These are phyloP conservation scores for Vigna angularis DNA, from an alignment of 306 rosid species.

Conservation along the genomic window DNA sequence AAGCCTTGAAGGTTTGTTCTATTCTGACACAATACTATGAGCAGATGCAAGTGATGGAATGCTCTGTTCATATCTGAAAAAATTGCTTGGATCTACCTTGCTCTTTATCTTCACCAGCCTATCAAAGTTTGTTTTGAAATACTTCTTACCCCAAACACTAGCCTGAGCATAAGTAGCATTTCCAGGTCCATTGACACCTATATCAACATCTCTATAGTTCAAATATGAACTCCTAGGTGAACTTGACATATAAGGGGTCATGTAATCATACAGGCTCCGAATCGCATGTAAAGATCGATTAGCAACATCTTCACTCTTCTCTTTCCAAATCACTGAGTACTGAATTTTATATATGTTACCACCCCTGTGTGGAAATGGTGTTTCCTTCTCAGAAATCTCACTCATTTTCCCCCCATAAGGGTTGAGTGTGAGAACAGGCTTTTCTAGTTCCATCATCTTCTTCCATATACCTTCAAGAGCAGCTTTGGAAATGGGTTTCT, in stretches of 20 bases:
- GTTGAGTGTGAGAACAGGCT: slow-evolving; percentile 57
- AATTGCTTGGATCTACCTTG: slow-evolving; percentile 66
- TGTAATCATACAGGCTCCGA: slow-evolving; percentile 60
- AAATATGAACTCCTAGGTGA: slow-evolving; percentile 76
- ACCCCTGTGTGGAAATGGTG: slow-evolving; percentile 78
- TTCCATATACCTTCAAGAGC: slow-evolving; percentile 68
- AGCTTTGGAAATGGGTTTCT: slow-evolving; percentile 53
- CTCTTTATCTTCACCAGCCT: slow-evolving; percentile 67
- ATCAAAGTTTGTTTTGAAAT: slow-evolving; percentile 70
- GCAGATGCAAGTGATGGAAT: slow-evolving; percentile 59
- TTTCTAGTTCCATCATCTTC: slow-evolving; percentile 67
- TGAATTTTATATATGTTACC: slow-evolving; percentile 74
- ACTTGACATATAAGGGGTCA: slow-evolving; percentile 68
- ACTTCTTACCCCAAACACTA: slow-evolving; percentile 72
- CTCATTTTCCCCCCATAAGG: slow-evolving; percentile 81
- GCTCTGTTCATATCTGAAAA: slow-evolving; percentile 76
- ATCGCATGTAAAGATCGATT: slow-evolving; percentile 50
- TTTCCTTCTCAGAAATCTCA: slow-evolving; percentile 62
- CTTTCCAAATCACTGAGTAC: slow-evolving; percentile 74
- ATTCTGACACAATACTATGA: slow-evolving; percentile 45
- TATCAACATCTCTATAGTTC: slow-evolving; percentile 78
- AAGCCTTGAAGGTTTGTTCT: slow-evolving; percentile 1
- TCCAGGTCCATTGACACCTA: slow-evolving; percentile 66
- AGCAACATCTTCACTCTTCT: slow-evolving; percentile 50
- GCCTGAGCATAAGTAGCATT: slow-evolving; percentile 58